phyloP scores from a whole-genome alignment of 257 asterid species.

The Fraxinus pennsylvanica region DNA sequence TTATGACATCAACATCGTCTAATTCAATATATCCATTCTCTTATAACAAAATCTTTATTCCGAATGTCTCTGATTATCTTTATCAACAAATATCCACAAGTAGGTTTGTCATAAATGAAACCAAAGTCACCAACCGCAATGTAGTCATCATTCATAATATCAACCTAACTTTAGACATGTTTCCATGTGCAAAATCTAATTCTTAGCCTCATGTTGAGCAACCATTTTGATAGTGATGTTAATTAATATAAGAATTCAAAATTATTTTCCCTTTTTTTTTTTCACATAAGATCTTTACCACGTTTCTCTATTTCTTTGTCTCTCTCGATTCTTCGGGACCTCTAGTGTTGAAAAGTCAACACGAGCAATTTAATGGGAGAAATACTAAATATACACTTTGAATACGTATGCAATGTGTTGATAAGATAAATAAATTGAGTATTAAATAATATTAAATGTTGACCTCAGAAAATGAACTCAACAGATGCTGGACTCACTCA shows the following conservation, averaged over 20 bases:
- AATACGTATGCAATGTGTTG: not conserved
- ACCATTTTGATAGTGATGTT: constrained; percentile 28
- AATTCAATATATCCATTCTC: not conserved
- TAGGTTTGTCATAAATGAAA: constrained; percentile 29
- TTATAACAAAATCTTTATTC: not conserved
- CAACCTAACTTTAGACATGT: constrained; percentile 30
- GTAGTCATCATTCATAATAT: constrained; percentile 42
- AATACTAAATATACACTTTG: too few relatives aligned
- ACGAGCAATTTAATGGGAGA: not conserved
- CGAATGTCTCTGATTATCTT: not conserved
- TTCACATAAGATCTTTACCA: not conserved
- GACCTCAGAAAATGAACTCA: too few relatives aligned
- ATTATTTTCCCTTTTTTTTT: constrained; percentile 12
- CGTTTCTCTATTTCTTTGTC: not conserved
- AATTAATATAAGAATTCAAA: not conserved
- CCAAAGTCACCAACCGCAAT: constrained; percentile 62
- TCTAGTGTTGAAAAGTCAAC: not conserved
- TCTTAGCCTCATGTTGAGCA: constrained; percentile 12
- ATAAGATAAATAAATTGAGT: too few relatives aligned
- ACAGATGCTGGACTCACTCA: too few relatives aligned
- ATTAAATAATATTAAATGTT: too few relatives aligned
- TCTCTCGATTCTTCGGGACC: not conserved
- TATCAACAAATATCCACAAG: constrained; percentile 26
- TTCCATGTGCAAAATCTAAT: constrained; percentile 29
- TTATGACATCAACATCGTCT: too few relatives aligned